phyloP scores from a whole-genome alignment of 805 yeast species.

The Ascoidea asiatica region DNA sequence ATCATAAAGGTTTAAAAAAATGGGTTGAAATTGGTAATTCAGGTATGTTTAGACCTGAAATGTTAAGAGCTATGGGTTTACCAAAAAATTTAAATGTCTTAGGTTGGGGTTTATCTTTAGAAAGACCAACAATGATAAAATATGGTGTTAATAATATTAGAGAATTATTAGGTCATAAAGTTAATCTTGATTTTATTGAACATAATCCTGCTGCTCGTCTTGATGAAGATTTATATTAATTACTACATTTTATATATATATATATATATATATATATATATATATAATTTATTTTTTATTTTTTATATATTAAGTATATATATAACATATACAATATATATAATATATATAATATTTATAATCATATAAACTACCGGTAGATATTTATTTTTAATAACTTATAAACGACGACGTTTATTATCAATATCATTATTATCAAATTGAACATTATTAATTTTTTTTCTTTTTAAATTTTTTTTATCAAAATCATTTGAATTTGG shows the following conservation, averaged over 20 bases:
- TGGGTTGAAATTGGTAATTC: slow-evolving; percentile 99
- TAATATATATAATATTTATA: too few relatives aligned
- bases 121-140: slow-evolving; percentile 98
- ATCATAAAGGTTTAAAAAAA: slow-evolving; percentile 85
- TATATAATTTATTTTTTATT: too few relatives aligned
- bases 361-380: too few relatives aligned
- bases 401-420: background rate
- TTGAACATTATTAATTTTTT: too few relatives aligned
- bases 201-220: slow-evolving; percentile 95
- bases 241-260: too few relatives aligned
- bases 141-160: slow-evolving; percentile 92
- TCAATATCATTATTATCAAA: background rate
- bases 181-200: slow-evolving; percentile 85
- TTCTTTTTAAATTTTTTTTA: background rate
- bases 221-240: slow-evolving; percentile 54
- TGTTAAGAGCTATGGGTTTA: slow-evolving; percentile 97
- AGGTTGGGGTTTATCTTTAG: slow-evolving; percentile 96
- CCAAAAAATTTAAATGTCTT: slow-evolving; percentile 88
- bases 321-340: too few relatives aligned
- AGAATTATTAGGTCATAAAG: slow-evolving; percentile 95
- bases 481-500: background rate
- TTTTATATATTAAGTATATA: too few relatives aligned
- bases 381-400: too few relatives aligned
- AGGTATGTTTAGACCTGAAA: slow-evolving; percentile 99
- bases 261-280: too few relatives aligned